Evolutionary conservation across 495 filamentous ascomycete genomes (phyloP).

Genomic region (Neurospora discreta): DNA sequence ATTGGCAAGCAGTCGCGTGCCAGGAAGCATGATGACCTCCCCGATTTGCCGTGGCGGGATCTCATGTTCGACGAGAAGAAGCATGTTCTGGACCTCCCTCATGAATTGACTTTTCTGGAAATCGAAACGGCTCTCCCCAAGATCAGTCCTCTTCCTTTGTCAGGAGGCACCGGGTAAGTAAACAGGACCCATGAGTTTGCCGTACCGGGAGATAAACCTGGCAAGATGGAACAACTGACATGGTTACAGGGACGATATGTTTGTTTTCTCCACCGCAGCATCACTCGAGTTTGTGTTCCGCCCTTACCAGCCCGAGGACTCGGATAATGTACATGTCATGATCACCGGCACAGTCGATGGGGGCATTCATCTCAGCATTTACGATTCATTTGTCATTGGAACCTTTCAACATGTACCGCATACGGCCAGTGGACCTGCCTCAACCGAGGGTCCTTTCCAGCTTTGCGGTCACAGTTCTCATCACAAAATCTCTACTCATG

Average conservation of each 20-base stretch:
- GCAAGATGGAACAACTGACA: slow-evolving; percentile 9
- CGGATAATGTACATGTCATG: slow-evolving; percentile 71
- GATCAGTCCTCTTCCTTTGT: slow-evolving; percentile 53
- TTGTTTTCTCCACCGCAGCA: slow-evolving; percentile 53
- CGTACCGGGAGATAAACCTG: not conserved
- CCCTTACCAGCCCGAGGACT: slow-evolving; percentile 46
- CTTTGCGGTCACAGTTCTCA: slow-evolving; percentile 59
- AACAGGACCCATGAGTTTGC: not conserved
- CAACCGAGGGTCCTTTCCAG: slow-evolving; percentile 15
- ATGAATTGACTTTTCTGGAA: slow-evolving; percentile 67
- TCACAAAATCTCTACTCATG: slow-evolving; percentile 62
- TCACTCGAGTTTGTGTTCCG: slow-evolving; percentile 63
- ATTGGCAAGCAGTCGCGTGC: slow-evolving; percentile 28
- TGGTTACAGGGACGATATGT: slow-evolving; percentile 48
- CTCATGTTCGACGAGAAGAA: slow-evolving; percentile 27
- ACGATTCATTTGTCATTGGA: slow-evolving; percentile 82
- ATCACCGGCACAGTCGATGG: slow-evolving; percentile 69
- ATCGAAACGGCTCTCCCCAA: slow-evolving; percentile 72
- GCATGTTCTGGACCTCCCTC: slow-evolving; percentile 49
- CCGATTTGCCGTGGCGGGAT: slow-evolving; percentile 14
- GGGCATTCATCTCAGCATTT: slow-evolving; percentile 72
- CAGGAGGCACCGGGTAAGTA: slow-evolving; percentile 47
- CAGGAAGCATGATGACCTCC: not conserved
- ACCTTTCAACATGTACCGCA: slow-evolving; percentile 35
- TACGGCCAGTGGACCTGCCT: not conserved